Evolutionary conservation across 768 basidiomycete genomes (phyloP).

Genomic region (Lactarius hatsudake): DNA sequence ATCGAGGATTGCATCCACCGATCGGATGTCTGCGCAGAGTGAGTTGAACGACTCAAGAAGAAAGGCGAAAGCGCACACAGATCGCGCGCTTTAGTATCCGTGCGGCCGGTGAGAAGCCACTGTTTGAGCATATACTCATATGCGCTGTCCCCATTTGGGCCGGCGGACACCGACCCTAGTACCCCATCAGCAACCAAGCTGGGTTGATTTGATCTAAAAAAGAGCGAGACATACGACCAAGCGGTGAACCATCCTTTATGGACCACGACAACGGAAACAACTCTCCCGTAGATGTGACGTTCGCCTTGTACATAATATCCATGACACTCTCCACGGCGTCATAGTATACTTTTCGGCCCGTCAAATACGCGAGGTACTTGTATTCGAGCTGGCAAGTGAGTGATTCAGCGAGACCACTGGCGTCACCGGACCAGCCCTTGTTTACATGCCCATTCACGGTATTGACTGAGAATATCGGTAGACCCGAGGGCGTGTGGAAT

Average conservation of each 20-base stretch:
- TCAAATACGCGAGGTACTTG: slow-evolving; percentile 79
- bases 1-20: slow-evolving; percentile 58
- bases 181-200: slow-evolving; percentile 31
- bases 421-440: slow-evolving; percentile 34
- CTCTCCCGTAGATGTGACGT: slow-evolving; percentile 43
- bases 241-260: slow-evolving; percentile 42
- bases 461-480: slow-evolving; percentile 72
- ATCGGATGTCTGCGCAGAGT: slow-evolving; percentile 49
- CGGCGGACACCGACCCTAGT: slow-evolving; percentile 48
- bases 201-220: background rate
- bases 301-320: slow-evolving; percentile 45
- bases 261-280: slow-evolving; percentile 63
- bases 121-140: slow-evolving; percentile 81
- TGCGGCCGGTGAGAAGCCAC: slow-evolving; percentile 63
- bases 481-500: slow-evolving; percentile 41
- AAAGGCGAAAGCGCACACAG: slow-evolving; percentile 51
- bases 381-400: slow-evolving; percentile 85
- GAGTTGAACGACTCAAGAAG: background rate
- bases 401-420: slow-evolving; percentile 57
- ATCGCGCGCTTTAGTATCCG: slow-evolving; percentile 58
- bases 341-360: slow-evolving; percentile 63
- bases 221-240: slow-evolving; percentile 40
- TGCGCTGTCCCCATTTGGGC: slow-evolving; percentile 67
- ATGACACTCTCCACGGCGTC: slow-evolving; percentile 55
- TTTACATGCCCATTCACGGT: slow-evolving; percentile 44